Evolutionary conservation across 306 rosid genomes (phyloP).

Genomic region (Begonia peltatifolia): DNA sequence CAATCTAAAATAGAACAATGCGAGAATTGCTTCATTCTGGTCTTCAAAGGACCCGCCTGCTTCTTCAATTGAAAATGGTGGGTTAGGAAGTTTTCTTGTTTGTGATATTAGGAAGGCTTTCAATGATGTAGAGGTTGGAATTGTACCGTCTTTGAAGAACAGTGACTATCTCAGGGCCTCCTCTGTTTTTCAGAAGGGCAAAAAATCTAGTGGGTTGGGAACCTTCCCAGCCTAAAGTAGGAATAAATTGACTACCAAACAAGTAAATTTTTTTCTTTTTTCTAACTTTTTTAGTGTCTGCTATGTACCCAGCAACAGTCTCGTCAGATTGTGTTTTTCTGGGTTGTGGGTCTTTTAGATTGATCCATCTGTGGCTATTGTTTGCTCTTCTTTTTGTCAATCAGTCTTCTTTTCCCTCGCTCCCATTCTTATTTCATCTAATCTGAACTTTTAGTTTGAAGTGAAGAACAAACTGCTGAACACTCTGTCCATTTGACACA

Average conservation of each 20-base stretch:
- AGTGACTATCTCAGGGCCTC: slow-evolving; percentile 25
- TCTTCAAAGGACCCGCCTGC: slow-evolving; percentile 9
- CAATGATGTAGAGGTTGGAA: slow-evolving; percentile 10
- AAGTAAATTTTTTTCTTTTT: slow-evolving; percentile 13
- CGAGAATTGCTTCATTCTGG: slow-evolving; percentile 3
- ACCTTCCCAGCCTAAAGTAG: slow-evolving; percentile 8
- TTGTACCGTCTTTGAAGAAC: slow-evolving; percentile 29
- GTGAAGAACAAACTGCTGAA: neutral
- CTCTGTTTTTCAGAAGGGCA: slow-evolving; percentile 17
- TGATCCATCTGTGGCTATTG: slow-evolving; percentile 15
- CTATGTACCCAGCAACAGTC: slow-evolving; percentile 16
- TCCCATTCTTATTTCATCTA: neutral
- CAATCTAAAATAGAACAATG: slow-evolving; percentile 1
- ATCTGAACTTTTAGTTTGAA: neutral
- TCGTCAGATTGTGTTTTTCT: slow-evolving; percentile 17
- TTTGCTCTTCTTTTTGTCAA: neutral
- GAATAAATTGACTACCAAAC: no score
- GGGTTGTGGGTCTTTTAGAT: slow-evolving; percentile 30
- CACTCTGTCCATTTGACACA: no score
- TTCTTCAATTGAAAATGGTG: slow-evolving; percentile 13
- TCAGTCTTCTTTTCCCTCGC: neutral
- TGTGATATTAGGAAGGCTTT: slow-evolving; percentile 15
- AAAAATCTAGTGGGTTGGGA: slow-evolving; percentile 30
- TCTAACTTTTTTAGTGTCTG: slow-evolving; percentile 16
- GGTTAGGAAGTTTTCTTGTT: slow-evolving; percentile 11